These are phyloP conservation scores for Saraca asoca DNA, from an alignment of 331 rosid species.

Conservation along the genomic window DNA sequence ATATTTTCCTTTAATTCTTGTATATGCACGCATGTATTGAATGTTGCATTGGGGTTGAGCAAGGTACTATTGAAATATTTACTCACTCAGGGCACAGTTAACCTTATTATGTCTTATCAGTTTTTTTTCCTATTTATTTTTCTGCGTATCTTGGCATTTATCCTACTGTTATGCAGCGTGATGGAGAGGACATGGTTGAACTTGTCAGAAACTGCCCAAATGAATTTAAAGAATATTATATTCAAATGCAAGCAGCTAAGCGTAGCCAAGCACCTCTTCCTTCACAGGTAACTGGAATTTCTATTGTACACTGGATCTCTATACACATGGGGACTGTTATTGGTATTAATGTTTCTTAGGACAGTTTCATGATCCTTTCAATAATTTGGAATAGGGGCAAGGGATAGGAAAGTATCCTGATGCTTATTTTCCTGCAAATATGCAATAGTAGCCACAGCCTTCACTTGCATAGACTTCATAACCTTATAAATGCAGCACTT, in stretches of 20 bases:
- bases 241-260: constrained; percentile 97
- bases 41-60: constrained; percentile 23
- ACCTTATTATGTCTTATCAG: constrained; percentile 14
- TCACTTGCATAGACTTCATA: not conserved
- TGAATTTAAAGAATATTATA: constrained; percentile 92
- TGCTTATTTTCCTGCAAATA: constrained; percentile 5
- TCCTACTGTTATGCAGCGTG: constrained; percentile 63
- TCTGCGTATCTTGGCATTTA: constrained; percentile 20
- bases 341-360: not conserved
- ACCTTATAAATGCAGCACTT: not conserved
- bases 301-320: constrained; percentile 19
- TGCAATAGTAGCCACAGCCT: not conserved
- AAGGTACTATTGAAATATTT: not conserved
- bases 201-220: constrained; percentile 70
- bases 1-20: not conserved
- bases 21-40: not conserved
- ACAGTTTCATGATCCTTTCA: no score
- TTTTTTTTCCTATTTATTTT: constrained; percentile 3
- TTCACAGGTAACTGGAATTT: constrained; percentile 66
- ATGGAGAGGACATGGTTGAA: constrained; percentile 82
- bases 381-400: no score
- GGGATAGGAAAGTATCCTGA: not conserved
- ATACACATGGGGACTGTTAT: not conserved
- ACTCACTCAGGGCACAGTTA: not conserved
- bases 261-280: constrained; percentile 91